phyloP scores from a whole-genome alignment of 352 stramenopile genomes.

The Globisporangium paroecandrum region DNA sequence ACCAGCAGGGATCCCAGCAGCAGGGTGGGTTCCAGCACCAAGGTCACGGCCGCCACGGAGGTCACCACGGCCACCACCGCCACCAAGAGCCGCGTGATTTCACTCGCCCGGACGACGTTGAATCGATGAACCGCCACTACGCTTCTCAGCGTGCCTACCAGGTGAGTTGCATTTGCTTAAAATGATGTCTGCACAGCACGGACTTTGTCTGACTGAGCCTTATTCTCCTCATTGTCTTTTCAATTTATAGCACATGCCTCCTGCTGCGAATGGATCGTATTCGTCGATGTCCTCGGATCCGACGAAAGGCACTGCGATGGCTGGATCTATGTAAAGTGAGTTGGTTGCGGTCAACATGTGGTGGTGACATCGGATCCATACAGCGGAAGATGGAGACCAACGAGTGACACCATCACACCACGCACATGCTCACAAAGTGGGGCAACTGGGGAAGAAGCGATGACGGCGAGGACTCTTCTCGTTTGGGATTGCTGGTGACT shows the following conservation, averaged over 20 bases:
- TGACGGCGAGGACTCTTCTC: slow-evolving; percentile 1
- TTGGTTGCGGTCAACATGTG: background rate
- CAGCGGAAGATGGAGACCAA: background rate
- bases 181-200: background rate
- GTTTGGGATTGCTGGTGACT: slow-evolving; percentile 5
- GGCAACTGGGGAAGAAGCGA: background rate
- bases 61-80: slow-evolving; percentile 36
- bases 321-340: slow-evolving; percentile 48
- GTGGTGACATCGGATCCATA: background rate
- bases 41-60: slow-evolving; percentile 25
- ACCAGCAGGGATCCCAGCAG: slow-evolving; percentile 37
- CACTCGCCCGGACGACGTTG: slow-evolving; percentile 65
- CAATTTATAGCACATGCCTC: slow-evolving; percentile 59
- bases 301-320: slow-evolving; percentile 73
- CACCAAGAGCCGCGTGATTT: slow-evolving; percentile 65
- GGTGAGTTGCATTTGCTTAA: slow-evolving; percentile 25
- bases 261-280: slow-evolving; percentile 56
- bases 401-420: background rate
- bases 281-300: slow-evolving; percentile 64
- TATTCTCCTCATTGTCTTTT: background rate
- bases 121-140: slow-evolving; percentile 78
- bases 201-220: background rate
- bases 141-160: slow-evolving; percentile 76
- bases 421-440: background rate
- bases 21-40: slow-evolving; percentile 36